Conservation (phyloP, 768 basidiomycete species). For the Sporobolomyces phaffii region DNA sequence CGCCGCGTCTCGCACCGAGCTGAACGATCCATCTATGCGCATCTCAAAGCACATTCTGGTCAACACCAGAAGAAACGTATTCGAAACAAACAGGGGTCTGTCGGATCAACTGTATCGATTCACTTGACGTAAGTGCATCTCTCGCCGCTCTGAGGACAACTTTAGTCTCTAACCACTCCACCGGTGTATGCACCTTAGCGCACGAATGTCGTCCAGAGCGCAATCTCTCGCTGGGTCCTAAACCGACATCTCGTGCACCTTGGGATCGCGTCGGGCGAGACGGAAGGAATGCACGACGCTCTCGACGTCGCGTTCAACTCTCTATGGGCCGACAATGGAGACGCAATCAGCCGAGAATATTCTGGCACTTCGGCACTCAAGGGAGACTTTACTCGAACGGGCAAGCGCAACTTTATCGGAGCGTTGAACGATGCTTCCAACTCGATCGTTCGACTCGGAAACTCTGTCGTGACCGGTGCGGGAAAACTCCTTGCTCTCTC, state of each 20-base stretch:
- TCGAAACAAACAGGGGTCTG: conserved; percentile 34
- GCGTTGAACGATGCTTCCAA: conserved; percentile 81
- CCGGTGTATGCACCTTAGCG: conserved; percentile 9
- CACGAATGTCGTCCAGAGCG: conserved; percentile 53
- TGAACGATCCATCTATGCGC: neutral
- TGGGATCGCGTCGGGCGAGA: conserved; percentile 59
- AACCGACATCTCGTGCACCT: conserved; percentile 47
- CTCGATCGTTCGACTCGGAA: conserved; percentile 73
- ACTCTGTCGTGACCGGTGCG: conserved; percentile 52
- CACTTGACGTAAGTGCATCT: conserved; percentile 30
- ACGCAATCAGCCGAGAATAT: conserved; percentile 68
- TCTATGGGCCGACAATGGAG: conserved; percentile 99
- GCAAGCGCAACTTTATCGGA: conserved; percentile 86
- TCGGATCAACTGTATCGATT: conserved; percentile 41
- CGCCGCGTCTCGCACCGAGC: neutral
- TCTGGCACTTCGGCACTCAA: conserved; percentile 95
- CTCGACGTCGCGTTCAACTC: conserved; percentile 74
- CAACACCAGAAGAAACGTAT: conserved; percentile 16
- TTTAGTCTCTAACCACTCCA: neutral
- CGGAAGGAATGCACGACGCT: conserved; percentile 57
- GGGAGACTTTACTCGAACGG: conserved; percentile 64
- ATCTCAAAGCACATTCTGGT: conserved; percentile 39
- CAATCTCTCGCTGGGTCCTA: conserved; percentile 78
- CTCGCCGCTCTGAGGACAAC: too few species aligned
- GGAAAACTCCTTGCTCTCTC: conserved; percentile 52